phyloP scores from a whole-genome alignment of 2,329 filamentous ascomycete species.

The Apiospora pterosperma region DNA sequence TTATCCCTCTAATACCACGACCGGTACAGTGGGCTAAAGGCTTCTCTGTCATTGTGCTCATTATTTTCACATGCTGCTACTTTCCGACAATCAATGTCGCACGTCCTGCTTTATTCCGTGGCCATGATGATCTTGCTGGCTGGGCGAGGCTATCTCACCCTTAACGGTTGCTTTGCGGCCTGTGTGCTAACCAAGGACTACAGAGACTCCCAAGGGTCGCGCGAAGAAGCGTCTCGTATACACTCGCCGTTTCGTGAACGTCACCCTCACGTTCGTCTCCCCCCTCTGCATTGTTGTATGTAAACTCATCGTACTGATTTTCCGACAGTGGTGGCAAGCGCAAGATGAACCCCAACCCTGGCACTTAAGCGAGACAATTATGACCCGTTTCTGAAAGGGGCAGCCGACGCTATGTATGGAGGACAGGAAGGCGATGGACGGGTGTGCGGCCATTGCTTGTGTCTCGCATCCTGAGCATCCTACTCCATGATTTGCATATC shows the following conservation, averaged over 20 bases:
- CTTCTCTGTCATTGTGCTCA: not conserved
- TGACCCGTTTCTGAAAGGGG: conserved; percentile 18
- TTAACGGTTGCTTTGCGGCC: not conserved
- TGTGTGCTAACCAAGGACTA: not conserved
- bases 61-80: not conserved
- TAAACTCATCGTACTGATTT: not conserved
- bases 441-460: conserved; percentile 9
- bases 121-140: not conserved
- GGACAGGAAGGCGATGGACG: conserved; percentile 25
- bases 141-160: not conserved
- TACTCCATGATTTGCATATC: conserved; percentile 13
- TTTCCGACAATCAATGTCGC: not conserved
- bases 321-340: conserved; percentile 76
- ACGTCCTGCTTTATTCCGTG: not conserved
- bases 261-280: conserved; percentile 68
- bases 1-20: not conserved
- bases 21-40: not conserved
- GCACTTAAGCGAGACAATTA: conserved; percentile 25
- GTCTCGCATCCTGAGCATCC: conserved; percentile 20
- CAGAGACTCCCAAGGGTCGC: conserved; percentile 5
- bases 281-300: not conserved
- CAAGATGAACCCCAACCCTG: conserved; percentile 56
- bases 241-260: conserved; percentile 92
- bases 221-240: conserved; percentile 4
- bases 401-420: conserved; percentile 22